These are phyloP conservation scores for Rutstroemia sydowiana DNA, from an alignment of 2,329 filamentous ascomycete species.

Conservation along the genomic window DNA sequence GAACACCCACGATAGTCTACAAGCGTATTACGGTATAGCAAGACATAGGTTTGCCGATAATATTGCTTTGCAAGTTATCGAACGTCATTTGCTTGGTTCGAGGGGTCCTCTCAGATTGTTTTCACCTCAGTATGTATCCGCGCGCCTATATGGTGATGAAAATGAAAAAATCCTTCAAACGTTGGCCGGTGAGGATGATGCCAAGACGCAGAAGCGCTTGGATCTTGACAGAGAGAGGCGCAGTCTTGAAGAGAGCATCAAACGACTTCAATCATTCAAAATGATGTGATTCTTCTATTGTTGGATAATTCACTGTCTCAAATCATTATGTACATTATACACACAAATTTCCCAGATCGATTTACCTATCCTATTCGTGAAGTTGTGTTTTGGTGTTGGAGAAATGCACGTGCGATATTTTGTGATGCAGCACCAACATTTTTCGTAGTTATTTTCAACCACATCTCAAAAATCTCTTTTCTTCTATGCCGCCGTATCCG, in stretches of 20 bases:
- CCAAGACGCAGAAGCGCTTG: slow-evolving; percentile 3
- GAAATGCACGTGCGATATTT: no score
- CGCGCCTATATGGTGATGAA: slow-evolving; percentile 12
- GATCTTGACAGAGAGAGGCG: slow-evolving; percentile 6
- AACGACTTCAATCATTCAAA: slow-evolving; percentile 12
- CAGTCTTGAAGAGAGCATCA: slow-evolving; percentile 14
- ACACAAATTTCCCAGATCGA: no score
- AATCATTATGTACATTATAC: no score
- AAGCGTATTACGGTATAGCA: slow-evolving; percentile 13
- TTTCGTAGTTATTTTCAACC: no score
- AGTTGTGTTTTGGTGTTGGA: no score
- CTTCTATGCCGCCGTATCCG: no score
- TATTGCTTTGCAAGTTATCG: slow-evolving; percentile 15
- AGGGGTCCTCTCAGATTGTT: slow-evolving; percentile 12
- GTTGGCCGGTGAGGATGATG: slow-evolving; percentile 12
- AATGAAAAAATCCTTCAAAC: slow-evolving; percentile 6
- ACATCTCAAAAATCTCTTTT: no score
- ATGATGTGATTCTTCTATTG: no score
- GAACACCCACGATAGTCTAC: slow-evolving; percentile 10
- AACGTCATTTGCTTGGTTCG: slow-evolving; percentile 15
- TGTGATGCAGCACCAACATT: no score
- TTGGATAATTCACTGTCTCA: no score
- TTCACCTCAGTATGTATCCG: slow-evolving; percentile 11
- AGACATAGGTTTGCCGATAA: slow-evolving; percentile 17
- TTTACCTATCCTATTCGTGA: no score